These are phyloP conservation scores for Calonectria ilicicola DNA, from an alignment of 2,329 filamentous ascomycete species.

Conservation along the genomic window DNA sequence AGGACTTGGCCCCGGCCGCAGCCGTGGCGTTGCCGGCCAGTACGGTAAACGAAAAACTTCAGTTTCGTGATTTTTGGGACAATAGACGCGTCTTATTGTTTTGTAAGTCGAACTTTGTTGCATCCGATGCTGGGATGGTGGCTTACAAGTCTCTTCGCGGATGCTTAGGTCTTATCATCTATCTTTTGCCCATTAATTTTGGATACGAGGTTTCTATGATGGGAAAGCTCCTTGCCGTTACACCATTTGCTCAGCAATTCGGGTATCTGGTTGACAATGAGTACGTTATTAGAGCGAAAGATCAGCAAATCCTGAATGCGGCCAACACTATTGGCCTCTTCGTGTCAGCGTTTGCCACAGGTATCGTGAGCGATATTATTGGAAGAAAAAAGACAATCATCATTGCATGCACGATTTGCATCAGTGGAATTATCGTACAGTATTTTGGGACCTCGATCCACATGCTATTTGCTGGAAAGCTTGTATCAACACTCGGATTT, in stretches of 20 bases:
- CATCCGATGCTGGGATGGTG: too few species aligned
- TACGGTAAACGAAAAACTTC: conserved; percentile 18
- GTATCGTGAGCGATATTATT: conserved; percentile 42
- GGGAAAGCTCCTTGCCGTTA: conserved; percentile 46
- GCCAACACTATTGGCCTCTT: conserved; percentile 46
- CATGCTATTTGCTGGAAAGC: conserved; percentile 45
- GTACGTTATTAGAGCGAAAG: conserved; percentile 38
- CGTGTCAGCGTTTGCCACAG: conserved; percentile 43
- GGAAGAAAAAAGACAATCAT: conserved; percentile 43
- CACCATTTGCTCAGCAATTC: conserved; percentile 41
- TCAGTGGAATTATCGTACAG: conserved; percentile 42
- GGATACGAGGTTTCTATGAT: conserved; percentile 46
- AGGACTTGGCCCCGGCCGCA: conserved; percentile 3
- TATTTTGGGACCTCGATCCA: conserved; percentile 38
- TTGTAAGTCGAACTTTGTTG: conserved; percentile 20
- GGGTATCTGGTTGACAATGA: conserved; percentile 32
- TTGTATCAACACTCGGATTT: conserved; percentile 45
- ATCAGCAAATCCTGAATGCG: conserved; percentile 47
- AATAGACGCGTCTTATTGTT: conserved; percentile 34
- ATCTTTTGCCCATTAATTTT: conserved; percentile 45
- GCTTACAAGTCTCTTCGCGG: background rate
- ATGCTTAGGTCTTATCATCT: conserved; percentile 42
- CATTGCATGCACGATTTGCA: conserved; percentile 36
- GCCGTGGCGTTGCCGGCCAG: conserved; percentile 15
- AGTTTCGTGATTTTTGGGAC: conserved; percentile 33